phyloP scores from a whole-genome alignment of 306 rosid species.

The Fragaria vesca region DNA sequence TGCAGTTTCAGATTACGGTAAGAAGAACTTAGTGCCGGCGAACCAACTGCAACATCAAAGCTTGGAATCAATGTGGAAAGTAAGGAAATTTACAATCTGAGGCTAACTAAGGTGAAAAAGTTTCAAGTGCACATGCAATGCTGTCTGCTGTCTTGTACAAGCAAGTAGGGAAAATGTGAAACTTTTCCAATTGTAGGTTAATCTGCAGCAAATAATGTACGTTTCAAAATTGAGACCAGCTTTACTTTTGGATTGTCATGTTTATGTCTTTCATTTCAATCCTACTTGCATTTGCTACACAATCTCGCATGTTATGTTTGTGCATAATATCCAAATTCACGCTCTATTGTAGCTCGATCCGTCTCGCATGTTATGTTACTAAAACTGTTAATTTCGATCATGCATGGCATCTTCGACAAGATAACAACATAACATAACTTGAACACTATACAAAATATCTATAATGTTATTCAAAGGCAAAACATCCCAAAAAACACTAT shows the following conservation, averaged over 20 bases:
- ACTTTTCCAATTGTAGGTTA: not conserved
- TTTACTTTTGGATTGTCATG: constrained; percentile 6
- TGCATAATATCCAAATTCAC: too few species aligned
- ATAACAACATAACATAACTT: not conserved
- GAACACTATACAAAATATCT: not conserved
- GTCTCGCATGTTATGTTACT: not conserved
- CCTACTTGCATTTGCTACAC: not conserved
- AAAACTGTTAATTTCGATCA: constrained; percentile 4
- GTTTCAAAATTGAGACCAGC: not conserved
- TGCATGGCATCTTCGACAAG: not conserved
- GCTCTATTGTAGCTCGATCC: too few species aligned
- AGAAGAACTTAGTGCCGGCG: constrained; percentile 25
- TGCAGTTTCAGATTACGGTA: constrained; percentile 20
- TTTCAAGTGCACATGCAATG: not conserved
- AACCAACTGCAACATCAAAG: constrained; percentile 1
- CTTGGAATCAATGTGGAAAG: not conserved
- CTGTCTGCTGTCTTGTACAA: not conserved
- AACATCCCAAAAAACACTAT: constrained; percentile 20
- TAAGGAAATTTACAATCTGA: not conserved
- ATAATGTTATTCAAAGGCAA: constrained; percentile 30
- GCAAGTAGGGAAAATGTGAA: not conserved
- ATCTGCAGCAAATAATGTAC: not conserved
- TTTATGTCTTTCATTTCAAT: not conserved
- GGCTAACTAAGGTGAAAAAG: not conserved
- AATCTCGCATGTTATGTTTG: not conserved